Evolutionary conservation across 495 filamentous ascomycete genomes (phyloP), one percentile per base, ranked within the genome.

Genomic region (Hypomontagnella submonticulosa): DNA sequence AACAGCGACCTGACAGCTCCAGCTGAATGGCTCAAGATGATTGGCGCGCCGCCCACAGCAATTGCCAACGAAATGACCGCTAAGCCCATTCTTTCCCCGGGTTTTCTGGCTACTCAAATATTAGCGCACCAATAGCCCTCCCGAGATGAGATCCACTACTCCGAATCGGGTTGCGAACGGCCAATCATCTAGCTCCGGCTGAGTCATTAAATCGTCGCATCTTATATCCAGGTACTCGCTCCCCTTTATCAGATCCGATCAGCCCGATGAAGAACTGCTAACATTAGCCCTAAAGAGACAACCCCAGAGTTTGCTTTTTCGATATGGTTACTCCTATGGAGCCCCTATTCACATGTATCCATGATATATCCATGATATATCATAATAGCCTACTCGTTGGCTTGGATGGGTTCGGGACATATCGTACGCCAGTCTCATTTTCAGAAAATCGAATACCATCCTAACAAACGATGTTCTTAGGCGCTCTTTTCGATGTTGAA

Each of bases 91-190:
- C 52, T 42, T 66, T 66, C 62, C 62, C 62, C 62, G 60, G 62
- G 42, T 60, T 60, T 66, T 42, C 27, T 38, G 12, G 32, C 52
- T 30, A 38, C 43, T 63, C 50, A 43, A 43, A 36, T 53, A 54
- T 49, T 66, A 66, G 62, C 62, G 62, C 62, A 60, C 62, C 55
- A 66, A 66, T 66, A 0, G 11, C 20, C 15, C 49, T 44, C 47
- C 10, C 32, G 6, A 20, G 18, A 27, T 11, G 0, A 9, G 12
- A 8, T 37, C 62, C 49, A 47, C 36, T 16, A 3, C 16, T 47
- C 36, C 42, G 5, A 57, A 36, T 63, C 54, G 48, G 54, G 37
- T 48, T 33, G 53, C 53, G 13, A 9, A 44, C 61, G 61, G 61
- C 11, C 36, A 34, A 33, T 60, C 19, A 53, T 59, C n/a, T 41